Conservation (phyloP, 1,284 basidiomycete genomes). For the Ustilago loliicola region DNA sequence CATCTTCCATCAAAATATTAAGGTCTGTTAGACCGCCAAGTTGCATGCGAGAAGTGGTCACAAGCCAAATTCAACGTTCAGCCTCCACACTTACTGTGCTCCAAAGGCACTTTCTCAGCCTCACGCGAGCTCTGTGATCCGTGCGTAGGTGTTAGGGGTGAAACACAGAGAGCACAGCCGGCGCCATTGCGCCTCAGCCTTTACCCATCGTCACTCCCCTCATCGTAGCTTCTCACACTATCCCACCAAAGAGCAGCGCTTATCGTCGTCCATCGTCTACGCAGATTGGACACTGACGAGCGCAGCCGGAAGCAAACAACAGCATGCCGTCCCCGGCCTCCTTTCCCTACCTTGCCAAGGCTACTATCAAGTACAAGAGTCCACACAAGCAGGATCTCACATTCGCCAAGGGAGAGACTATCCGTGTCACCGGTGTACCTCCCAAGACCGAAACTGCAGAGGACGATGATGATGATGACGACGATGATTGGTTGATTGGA, state of each 20-base stretch:
- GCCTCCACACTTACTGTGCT: constrained; percentile 16
- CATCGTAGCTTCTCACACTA: not conserved
- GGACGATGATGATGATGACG: constrained; percentile 67
- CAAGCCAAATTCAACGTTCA: not conserved
- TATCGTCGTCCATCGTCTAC: not conserved
- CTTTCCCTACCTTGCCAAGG: constrained; percentile 58
- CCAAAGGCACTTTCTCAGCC: constrained; percentile 4
- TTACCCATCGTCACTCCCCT: not conserved
- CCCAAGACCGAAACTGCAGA: constrained; percentile 50
- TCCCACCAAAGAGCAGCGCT: constrained; percentile 5
- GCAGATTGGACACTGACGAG: constrained; percentile 12
- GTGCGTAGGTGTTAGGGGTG: constrained; percentile 17
- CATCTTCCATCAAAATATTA: too few species aligned
- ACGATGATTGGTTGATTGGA: constrained; percentile 70
- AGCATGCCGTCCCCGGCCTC: constrained; percentile 26
- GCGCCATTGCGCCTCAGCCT: not conserved
- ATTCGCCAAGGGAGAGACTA: constrained; percentile 66
- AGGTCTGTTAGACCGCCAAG: too few species aligned
- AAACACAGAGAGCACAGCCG: constrained; percentile 17
- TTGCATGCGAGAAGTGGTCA: too few species aligned
- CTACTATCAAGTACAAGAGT: constrained; percentile 65
- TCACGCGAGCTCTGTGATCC: constrained; percentile 11
- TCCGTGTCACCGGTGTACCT: constrained; percentile 65
- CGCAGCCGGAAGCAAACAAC: constrained; percentile 3
- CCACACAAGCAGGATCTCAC: constrained; percentile 65